These are phyloP conservation scores for Penicillium nordicum DNA, from an alignment of 2,329 filamentous ascomycete genomes.

Conservation along the genomic window DNA sequence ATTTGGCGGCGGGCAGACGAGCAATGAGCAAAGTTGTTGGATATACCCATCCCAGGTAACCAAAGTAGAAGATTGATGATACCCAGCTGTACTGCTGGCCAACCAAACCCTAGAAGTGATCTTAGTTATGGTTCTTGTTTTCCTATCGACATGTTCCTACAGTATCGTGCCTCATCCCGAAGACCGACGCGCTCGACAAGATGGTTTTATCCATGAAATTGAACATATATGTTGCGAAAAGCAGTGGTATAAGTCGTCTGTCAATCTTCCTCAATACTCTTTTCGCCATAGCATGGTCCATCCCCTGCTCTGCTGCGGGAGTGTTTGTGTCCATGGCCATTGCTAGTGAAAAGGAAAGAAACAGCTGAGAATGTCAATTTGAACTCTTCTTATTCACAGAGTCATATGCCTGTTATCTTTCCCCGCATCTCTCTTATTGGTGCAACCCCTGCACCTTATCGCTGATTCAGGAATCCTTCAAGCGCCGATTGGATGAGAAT, in stretches of 20 bases:
- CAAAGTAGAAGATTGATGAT: slow-evolving; percentile 32
- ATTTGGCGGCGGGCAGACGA: slow-evolving; percentile 26
- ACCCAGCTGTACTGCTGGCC: slow-evolving; percentile 29
- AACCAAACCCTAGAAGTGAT: slow-evolving; percentile 9
- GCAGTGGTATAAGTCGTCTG: slow-evolving; percentile 2
- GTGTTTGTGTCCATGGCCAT: slow-evolving; percentile 4
- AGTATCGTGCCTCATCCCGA: slow-evolving; percentile 51
- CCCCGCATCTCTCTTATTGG: slow-evolving; percentile 10
- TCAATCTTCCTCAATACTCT: slow-evolving; percentile 47
- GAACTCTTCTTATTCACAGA: background rate
- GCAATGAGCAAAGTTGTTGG: slow-evolving; percentile 27
- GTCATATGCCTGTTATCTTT: slow-evolving; percentile 15
- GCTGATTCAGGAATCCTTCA: background rate
- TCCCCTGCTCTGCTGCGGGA: slow-evolving; percentile 7
- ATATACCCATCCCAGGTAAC: slow-evolving; percentile 29
- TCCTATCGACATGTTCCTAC: slow-evolving; percentile 8
- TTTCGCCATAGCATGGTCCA: slow-evolving; percentile 11
- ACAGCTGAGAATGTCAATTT: background rate
- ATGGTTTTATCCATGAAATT: slow-evolving; percentile 63
- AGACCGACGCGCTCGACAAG: slow-evolving; percentile 55
- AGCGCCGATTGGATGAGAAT: background rate
- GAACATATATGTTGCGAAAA: slow-evolving; percentile 56
- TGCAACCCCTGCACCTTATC: slow-evolving; percentile 8
- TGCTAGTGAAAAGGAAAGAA: background rate
- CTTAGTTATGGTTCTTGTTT: background rate